Evolutionary conservation across 768 basidiomycete species (phyloP).

Genomic region (Boletus coccyginus): DNA sequence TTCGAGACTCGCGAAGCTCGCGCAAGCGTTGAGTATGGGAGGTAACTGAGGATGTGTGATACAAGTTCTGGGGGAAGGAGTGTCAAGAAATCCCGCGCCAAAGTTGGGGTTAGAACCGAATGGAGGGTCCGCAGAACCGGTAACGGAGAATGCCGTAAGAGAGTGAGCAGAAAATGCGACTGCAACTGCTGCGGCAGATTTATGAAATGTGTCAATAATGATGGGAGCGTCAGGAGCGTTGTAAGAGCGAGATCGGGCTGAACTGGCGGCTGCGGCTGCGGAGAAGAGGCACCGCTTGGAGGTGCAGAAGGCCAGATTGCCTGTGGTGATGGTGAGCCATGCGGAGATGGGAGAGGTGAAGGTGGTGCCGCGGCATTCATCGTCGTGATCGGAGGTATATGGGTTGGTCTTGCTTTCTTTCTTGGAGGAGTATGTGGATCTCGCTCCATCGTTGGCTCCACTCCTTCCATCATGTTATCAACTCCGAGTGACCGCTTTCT

Average conservation of each 20-base stretch:
- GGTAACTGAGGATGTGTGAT: conserved; percentile 81
- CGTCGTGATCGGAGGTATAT: conserved; percentile 58
- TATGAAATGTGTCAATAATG: conserved; percentile 78
- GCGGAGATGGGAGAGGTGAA: conserved; percentile 81
- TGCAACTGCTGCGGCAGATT: conserved; percentile 78
- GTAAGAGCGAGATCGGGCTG: conserved; percentile 82
- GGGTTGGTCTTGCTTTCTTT: conserved; percentile 72
- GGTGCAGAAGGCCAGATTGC: conserved; percentile 78
- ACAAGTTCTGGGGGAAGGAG: conserved; percentile 91
- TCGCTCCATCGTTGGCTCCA: conserved; percentile 53
- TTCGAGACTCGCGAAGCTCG: conserved; percentile 87
- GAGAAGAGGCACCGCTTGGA: conserved; percentile 75
- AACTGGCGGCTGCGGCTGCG: conserved; percentile 64
- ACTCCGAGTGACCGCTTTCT: conserved; percentile 53
- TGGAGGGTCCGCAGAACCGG: conserved; percentile 89
- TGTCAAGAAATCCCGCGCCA: conserved; percentile 93
- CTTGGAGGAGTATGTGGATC: conserved; percentile 54
- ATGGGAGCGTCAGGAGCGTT: conserved; percentile 82
- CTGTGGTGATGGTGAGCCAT: conserved; percentile 77
- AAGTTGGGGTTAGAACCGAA: conserved; percentile 82
- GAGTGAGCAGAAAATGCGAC: conserved; percentile 89
- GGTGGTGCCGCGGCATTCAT: conserved; percentile 75
- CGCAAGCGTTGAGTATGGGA: conserved; percentile 79
- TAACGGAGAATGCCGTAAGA: conserved; percentile 87
- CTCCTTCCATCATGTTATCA: conserved; percentile 71